Evolutionary conservation across 768 basidiomycete genomes (phyloP).

Genomic region (Agrocybe praecox): DNA sequence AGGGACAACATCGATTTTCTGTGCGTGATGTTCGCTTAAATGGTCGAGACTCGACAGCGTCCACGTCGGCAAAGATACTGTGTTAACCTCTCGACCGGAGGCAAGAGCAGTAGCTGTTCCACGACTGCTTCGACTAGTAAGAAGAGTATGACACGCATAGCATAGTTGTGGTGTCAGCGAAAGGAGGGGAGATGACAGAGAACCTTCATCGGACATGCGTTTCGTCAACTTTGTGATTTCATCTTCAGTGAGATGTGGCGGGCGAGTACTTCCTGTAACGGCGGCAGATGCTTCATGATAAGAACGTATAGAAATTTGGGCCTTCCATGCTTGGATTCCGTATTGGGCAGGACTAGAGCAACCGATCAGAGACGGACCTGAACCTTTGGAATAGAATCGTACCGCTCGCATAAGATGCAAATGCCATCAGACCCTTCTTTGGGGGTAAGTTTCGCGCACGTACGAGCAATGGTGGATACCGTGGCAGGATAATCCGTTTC

Average conservation of each 20-base stretch:
- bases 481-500: conserved; percentile 87
- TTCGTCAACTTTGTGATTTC: conserved; percentile 17
- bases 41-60: conserved; percentile 18
- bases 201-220: neutral
- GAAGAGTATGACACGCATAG: conserved; percentile 63
- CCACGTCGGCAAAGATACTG: conserved; percentile 42
- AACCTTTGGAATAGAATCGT: conserved; percentile 11
- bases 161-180: conserved; percentile 50
- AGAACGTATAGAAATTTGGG: conserved; percentile 70
- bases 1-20: conserved; percentile 14
- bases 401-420: conserved; percentile 75
- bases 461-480: conserved; percentile 80
- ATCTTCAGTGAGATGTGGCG: conserved; percentile 27
- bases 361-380: neutral
- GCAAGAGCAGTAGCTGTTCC: conserved; percentile 20
- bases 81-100: conserved; percentile 6
- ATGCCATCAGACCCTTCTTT: conserved; percentile 50
- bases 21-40: neutral
- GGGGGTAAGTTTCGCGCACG: conserved; percentile 76
- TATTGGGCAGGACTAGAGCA: conserved; percentile 58
- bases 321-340: conserved; percentile 74
- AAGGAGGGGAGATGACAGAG: conserved; percentile 17
- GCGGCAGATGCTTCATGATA: conserved; percentile 32
- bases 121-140: conserved; percentile 60
- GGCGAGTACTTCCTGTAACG: conserved; percentile 22